Evolutionary conservation across 2,329 filamentous ascomycete species (phyloP).

Genomic region (Penicillium sp.): DNA sequence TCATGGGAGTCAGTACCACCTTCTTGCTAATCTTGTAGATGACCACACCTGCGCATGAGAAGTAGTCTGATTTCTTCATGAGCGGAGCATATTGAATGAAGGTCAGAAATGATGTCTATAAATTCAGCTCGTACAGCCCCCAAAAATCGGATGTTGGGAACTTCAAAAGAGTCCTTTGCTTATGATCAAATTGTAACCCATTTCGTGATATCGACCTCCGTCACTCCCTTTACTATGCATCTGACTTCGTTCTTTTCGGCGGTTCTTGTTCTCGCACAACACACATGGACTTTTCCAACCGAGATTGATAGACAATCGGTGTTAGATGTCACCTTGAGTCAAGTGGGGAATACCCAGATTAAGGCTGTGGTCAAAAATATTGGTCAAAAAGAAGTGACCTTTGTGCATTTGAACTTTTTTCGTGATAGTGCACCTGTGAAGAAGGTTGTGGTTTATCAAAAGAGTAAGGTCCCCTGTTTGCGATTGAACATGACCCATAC

Average conservation of each 20-base stretch:
- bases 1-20: neutral
- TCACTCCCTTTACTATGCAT: slow-evolving; percentile 17
- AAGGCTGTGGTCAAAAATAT: slow-evolving; percentile 39
- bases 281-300: slow-evolving; percentile 21
- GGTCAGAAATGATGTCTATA: neutral
- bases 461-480: slow-evolving; percentile 21
- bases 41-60: neutral
- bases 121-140: neutral
- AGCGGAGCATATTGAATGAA: neutral
- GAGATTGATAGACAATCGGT: slow-evolving; percentile 13
- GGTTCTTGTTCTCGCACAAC: slow-evolving; percentile 21
- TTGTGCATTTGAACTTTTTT: slow-evolving; percentile 41
- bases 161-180: neutral
- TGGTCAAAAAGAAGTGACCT: slow-evolving; percentile 31
- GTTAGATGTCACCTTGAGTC: slow-evolving; percentile 34
- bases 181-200: neutral
- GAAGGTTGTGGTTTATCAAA: slow-evolving; percentile 35
- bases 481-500: neutral
- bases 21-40: neutral
- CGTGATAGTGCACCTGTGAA: slow-evolving; percentile 34
- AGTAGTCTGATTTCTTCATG: neutral
- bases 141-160: neutral
- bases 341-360: slow-evolving; percentile 33
- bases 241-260: slow-evolving; percentile 20
- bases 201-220: neutral